Conservation (phyloP, 2,329 filamentous ascomycete species). For the Ophiostoma sp. region DNA sequence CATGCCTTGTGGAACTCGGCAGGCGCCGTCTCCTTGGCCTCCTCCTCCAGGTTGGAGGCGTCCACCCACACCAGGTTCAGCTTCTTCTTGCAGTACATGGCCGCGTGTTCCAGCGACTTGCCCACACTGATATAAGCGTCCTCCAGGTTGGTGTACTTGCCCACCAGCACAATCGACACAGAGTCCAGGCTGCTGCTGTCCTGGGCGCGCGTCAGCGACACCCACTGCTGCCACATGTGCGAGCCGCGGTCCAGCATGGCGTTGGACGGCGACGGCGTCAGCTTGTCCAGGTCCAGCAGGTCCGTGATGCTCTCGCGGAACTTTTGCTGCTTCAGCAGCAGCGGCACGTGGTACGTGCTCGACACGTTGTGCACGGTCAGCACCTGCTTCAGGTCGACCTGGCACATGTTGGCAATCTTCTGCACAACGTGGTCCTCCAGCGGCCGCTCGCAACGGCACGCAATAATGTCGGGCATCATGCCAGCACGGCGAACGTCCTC, state of each 20-base stretch:
- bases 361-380: constrained; percentile 84
- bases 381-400: constrained; percentile 79
- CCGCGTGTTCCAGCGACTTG: constrained; percentile 84
- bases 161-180: constrained; percentile 80
- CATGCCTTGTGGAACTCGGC: constrained; percentile 79
- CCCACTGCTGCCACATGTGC: constrained; percentile 70
- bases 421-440: constrained; percentile 69
- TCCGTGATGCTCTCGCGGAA: constrained; percentile 47
- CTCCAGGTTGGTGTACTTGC: constrained; percentile 81
- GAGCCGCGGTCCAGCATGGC: constrained; percentile 57
- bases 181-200: constrained; percentile 50
- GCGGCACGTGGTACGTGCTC: constrained; percentile 88
- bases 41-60: constrained; percentile 72
- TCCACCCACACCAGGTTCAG: constrained; percentile 82
- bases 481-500: constrained; percentile 77
- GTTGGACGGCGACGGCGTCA: constrained; percentile 50
- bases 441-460: constrained; percentile 78
- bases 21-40: constrained; percentile 55
- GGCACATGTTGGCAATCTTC: constrained; percentile 87
- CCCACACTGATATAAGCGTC: constrained; percentile 74
- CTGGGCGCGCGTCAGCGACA: constrained; percentile 53
- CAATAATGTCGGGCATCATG: constrained; percentile 73
- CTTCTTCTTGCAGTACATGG: constrained; percentile 78
- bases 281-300: constrained; percentile 60
- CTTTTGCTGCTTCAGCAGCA: constrained; percentile 81